Base-by-base conservation (phyloP, 306 rosid species). In the Rosa persica region DNA sequence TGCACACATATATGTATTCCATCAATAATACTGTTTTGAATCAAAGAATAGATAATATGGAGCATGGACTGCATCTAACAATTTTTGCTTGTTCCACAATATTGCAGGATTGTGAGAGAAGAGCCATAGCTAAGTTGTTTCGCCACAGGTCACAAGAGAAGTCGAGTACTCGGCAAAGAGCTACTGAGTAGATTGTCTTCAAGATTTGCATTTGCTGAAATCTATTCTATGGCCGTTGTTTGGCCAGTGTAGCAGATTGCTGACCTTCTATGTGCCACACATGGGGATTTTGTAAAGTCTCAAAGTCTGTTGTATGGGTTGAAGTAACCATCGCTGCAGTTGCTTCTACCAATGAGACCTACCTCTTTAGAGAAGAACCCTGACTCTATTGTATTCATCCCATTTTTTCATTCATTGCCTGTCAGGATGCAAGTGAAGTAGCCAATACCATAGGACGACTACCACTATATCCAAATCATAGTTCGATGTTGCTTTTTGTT, bases 61-160 rank as follows among this genome's bases (percentile, higher is more conserved):
- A 12, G 17, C 39, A 42, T 40, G 68, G 69, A 74, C 20, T 16
- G 77, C 38, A 5, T 40, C 8, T 68, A 46, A 57, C 17, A 36
- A 8, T 30, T 8, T 48, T 71, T 30, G 8, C 22, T 65, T 47
- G 54, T 25, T 70, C 11, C n/a, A 30, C 23, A 25, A 19, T 42
- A 22, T 52, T 48, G 58, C 91, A 95, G 98, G 98, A 95, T 64
- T 95, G 98, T 25, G 98, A 95, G 82, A 89, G 98, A 85, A 89
- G 98, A 85, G 78, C 88, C 85, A 92, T 92, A 73, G 96, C 98
- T 16, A 95, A 95, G 85, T 85, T 95, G 81, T 95, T 88, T 82
- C 98, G 78, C 61, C 98, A 95, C 86, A 92, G 98, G 77, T 48
- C 83, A 47, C 89, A 91, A 8, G 97, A 94, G 84, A 95, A 85